Conservation (phyloP, 192 early-diverging fungal species). For the Coemansia sp. region DNA sequence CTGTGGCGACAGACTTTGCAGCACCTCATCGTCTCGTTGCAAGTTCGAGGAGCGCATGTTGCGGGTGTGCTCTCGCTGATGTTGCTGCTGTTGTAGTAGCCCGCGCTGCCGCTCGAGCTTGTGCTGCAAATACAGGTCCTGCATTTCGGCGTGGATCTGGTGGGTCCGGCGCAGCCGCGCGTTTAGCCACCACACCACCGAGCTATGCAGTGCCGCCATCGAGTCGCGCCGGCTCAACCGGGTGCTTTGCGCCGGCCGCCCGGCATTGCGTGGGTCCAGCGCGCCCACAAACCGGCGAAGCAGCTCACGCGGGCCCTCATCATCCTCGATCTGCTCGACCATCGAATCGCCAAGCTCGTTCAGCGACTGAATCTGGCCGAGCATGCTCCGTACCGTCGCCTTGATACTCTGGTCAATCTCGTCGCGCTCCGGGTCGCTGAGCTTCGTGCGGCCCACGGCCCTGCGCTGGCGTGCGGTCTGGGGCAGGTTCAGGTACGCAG, state of each 20-base stretch:
- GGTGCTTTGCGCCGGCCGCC: background rate
- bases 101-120: slow-evolving; percentile 65
- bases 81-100: slow-evolving; percentile 14
- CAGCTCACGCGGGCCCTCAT: slow-evolving; percentile 25
- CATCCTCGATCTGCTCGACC: slow-evolving; percentile 22
- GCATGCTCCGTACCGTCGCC: slow-evolving; percentile 54
- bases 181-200: slow-evolving; percentile 66
- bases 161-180: slow-evolving; percentile 61
- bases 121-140: slow-evolving; percentile 61
- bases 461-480: background rate
- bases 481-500: slow-evolving; percentile 51
- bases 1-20: slow-evolving; percentile 52
- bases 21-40: slow-evolving; percentile 53
- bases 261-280: slow-evolving; percentile 37
- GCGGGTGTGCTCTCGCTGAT: background rate
- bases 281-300: slow-evolving; percentile 43
- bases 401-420: slow-evolving; percentile 66
- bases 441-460: slow-evolving; percentile 4
- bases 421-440: slow-evolving; percentile 63
- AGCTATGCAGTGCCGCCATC: slow-evolving; percentile 62
- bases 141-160: slow-evolving; percentile 66
- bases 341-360: slow-evolving; percentile 51
- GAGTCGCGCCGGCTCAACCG: slow-evolving; percentile 50
- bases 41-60: slow-evolving; percentile 4
- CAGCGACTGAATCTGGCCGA: slow-evolving; percentile 57